Percentiles rank a stretch among this genome's conserved stretches.
Conservation (phyloP, 352 stramenopile species). For the Hyaloperonospora arabidopsidis region DNA sequence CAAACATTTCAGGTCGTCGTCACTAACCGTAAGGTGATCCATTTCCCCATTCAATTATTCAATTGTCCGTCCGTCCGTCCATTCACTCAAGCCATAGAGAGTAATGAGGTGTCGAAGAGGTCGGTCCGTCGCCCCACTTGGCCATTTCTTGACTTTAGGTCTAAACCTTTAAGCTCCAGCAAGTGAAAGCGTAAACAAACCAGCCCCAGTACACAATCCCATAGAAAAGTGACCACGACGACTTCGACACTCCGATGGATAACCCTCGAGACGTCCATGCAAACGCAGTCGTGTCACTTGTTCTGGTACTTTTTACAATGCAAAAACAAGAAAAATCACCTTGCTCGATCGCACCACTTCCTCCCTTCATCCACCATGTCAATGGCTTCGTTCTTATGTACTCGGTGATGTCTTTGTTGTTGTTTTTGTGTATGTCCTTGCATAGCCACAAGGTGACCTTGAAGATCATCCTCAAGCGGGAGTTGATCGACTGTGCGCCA, state of each 20-base stretch:
- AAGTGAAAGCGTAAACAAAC: no score
- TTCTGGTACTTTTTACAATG: conserved; percentile 24
- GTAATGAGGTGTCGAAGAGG: no score
- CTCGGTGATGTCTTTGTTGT: neutral
- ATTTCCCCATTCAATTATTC: no score
- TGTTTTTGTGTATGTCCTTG: neutral
- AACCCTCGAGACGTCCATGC: conserved; percentile 26
- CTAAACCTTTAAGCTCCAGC: no score
- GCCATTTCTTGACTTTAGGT: no score
- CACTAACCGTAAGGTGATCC: no score
- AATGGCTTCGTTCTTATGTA: neutral
- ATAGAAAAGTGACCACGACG: conserved; percentile 13
- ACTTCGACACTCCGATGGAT: conserved; percentile 18
- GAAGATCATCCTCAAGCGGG: conserved; percentile 22
- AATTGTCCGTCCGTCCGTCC: no score
- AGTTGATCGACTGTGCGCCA: conserved; percentile 17
- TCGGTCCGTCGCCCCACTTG: no score
- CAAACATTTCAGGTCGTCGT: no score
- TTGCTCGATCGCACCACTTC: neutral
- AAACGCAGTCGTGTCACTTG: conserved; percentile 26
- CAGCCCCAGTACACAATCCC: no score
- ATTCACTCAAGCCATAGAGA: no score
- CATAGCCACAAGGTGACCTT: conserved; percentile 26
- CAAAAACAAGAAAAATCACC: neutral
- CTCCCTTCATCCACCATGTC: no score